Evolutionary conservation across 2,329 filamentous ascomycete species (phyloP).

Genomic region (Xylariaceae sp.): DNA sequence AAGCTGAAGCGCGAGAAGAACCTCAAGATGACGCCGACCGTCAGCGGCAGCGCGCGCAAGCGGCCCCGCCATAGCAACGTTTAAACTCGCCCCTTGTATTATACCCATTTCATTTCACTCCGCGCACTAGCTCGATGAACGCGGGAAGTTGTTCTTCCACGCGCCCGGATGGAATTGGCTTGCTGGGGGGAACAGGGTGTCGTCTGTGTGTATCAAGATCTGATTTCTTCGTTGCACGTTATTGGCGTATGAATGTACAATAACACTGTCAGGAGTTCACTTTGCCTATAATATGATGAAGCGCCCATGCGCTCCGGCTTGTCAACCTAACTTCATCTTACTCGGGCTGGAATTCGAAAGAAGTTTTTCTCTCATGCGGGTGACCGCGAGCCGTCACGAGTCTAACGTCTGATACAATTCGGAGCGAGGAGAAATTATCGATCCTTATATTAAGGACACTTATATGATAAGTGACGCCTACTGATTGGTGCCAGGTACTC

Average conservation of each 20-base stretch:
- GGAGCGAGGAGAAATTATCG: no score
- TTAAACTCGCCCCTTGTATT: slow-evolving; percentile 11
- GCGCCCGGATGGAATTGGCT: not conserved
- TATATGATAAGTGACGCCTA: no score
- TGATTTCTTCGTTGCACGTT: slow-evolving; percentile 1
- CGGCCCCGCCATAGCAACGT: slow-evolving; percentile 49
- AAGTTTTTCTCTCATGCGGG: not conserved
- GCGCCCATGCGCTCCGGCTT: not conserved
- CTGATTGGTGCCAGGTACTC: no score
- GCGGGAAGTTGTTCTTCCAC: not conserved
- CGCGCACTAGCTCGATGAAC: not conserved
- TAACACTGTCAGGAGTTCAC: not conserved
- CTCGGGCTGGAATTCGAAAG: not conserved
- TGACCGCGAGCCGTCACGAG: no score
- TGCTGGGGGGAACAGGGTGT: slow-evolving; percentile 2
- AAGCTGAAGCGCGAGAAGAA: slow-evolving; percentile 60
- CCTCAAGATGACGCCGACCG: slow-evolving; percentile 56
- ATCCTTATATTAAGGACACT: no score
- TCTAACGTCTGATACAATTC: no score
- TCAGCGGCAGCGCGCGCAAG: slow-evolving; percentile 48
- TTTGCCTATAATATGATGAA: not conserved
- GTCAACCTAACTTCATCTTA: not conserved
- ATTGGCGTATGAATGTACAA: slow-evolving; percentile 10
- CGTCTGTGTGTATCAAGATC: not conserved
- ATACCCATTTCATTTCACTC: slow-evolving; percentile 2